phyloP scores from a whole-genome alignment of 208 protist genomes.

The Trypanosoma conorhini region DNA sequence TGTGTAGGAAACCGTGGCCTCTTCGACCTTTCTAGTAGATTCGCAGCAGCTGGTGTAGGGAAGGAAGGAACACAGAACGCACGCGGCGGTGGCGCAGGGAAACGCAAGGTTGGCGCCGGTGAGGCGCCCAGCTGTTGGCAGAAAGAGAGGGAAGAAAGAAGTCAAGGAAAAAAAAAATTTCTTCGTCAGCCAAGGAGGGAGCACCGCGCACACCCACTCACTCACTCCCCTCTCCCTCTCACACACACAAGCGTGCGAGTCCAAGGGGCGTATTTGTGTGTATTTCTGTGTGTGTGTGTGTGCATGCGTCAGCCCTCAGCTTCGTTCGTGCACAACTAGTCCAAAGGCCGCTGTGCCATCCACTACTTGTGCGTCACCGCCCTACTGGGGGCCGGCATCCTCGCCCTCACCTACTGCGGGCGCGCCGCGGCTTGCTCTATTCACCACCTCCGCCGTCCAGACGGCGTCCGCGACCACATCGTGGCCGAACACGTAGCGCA shows the following conservation, averaged over 20 bases:
- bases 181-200: neutral
- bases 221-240: neutral
- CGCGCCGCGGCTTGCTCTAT: constrained; percentile 6
- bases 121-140: neutral
- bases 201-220: neutral
- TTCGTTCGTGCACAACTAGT: neutral
- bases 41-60: neutral
- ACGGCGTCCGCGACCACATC: constrained; percentile 64
- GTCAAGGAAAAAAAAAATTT: neutral
- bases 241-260: too few species aligned
- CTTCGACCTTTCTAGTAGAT: constrained; percentile 11
- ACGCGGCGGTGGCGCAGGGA: neutral
- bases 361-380: neutral
- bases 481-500: constrained; percentile 83
- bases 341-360: neutral
- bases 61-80: neutral
- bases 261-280: too few species aligned
- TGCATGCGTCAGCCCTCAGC: neutral
- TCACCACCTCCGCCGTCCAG: constrained; percentile 63
- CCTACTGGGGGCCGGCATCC: neutral
- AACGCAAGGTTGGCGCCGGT: neutral
- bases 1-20: constrained; percentile 34
- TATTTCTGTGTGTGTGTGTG: neutral
- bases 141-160: neutral
- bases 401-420: neutral